Evolutionary conservation across 1,284 basidiomycete species (phyloP).

Genomic region (Porodaedalea pini): DNA sequence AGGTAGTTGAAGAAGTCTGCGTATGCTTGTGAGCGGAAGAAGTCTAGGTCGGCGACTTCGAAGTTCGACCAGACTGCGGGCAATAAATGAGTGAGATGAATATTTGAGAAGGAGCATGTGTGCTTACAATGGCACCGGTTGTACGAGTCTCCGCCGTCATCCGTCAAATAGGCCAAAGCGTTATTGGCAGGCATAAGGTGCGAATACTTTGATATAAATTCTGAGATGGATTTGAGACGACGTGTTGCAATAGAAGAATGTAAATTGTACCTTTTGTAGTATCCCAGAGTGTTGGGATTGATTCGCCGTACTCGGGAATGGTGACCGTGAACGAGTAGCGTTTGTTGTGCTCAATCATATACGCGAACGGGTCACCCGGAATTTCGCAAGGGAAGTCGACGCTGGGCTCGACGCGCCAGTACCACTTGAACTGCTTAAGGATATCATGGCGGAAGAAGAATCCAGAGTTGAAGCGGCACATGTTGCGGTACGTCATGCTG

Average conservation of each 20-base stretch:
- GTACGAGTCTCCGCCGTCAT: slow-evolving; percentile 59
- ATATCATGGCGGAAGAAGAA: slow-evolving; percentile 51
- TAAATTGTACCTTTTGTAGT: slow-evolving; percentile 44
- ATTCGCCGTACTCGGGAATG: slow-evolving; percentile 71
- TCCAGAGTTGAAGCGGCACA: slow-evolving; percentile 54
- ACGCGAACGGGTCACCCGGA: slow-evolving; percentile 69
- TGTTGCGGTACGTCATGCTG: slow-evolving; percentile 28
- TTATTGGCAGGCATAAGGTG: slow-evolving; percentile 63
- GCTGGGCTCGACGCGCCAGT: slow-evolving; percentile 69
- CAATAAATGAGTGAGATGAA: background rate
- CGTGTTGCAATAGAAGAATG: background rate
- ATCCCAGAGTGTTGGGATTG: slow-evolving; percentile 73
- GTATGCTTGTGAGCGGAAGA: slow-evolving; percentile 63
- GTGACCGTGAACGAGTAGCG: slow-evolving; percentile 58
- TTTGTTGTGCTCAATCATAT: slow-evolving; percentile 73
- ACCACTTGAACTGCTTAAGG: slow-evolving; percentile 48
- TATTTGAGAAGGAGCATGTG: slow-evolving; percentile 9
- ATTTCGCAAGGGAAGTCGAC: slow-evolving; percentile 76
- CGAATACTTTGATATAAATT: slow-evolving; percentile 62
- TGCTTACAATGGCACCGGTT: slow-evolving; percentile 72
- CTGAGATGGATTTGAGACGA: slow-evolving; percentile 30
- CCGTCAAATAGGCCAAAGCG: slow-evolving; percentile 64
- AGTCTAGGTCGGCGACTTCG: slow-evolving; percentile 68
- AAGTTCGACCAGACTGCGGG: slow-evolving; percentile 71
- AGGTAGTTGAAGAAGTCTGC: slow-evolving; percentile 69